Conservation (phyloP, 495 filamentous ascomycete species). For the Talaromyces liani region DNA sequence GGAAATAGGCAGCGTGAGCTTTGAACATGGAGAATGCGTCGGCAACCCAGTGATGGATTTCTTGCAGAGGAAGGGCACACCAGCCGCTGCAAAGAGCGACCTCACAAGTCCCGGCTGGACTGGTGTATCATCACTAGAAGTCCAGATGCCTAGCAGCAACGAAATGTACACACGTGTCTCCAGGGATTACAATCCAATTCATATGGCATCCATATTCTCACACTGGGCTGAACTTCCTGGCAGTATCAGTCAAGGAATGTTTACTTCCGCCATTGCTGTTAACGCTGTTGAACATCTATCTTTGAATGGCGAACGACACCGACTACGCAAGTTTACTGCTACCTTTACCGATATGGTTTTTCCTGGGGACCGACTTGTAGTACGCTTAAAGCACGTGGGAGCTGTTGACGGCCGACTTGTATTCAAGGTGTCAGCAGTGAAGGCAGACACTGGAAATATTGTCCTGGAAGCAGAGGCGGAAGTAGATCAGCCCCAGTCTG, state of each 20-base stretch:
- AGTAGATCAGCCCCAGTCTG: slow-evolving; percentile 26
- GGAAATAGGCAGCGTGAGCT: not conserved
- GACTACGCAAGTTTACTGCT: slow-evolving; percentile 30
- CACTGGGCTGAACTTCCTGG: slow-evolving; percentile 74
- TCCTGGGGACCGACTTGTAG: slow-evolving; percentile 22
- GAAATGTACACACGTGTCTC: slow-evolving; percentile 96
- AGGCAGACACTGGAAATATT: slow-evolving; percentile 16
- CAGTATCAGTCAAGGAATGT: slow-evolving; percentile 70
- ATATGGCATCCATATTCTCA: slow-evolving; percentile 92
- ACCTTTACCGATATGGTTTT: slow-evolving; percentile 30
- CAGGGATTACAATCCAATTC: slow-evolving; percentile 96
- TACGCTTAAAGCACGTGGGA: slow-evolving; percentile 24
- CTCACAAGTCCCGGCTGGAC: slow-evolving; percentile 93
- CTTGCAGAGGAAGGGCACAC: slow-evolving; percentile 19
- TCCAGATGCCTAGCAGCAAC: slow-evolving; percentile 86
- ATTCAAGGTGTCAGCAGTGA: slow-evolving; percentile 18
- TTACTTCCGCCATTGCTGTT: slow-evolving; percentile 91
- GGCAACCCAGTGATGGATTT: slow-evolving; percentile 28
- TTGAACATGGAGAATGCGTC: slow-evolving; percentile 6
- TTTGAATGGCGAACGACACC: slow-evolving; percentile 89
- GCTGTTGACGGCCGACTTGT: slow-evolving; percentile 29
- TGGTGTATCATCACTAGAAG: slow-evolving; percentile 78
- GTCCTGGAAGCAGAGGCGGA: slow-evolving; percentile 29
- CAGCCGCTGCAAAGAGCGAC: slow-evolving; percentile 57
- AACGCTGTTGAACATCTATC: slow-evolving; percentile 97